phyloP scores from a whole-genome alignment of 805 yeast species.

The Lipomyces lipofer region DNA sequence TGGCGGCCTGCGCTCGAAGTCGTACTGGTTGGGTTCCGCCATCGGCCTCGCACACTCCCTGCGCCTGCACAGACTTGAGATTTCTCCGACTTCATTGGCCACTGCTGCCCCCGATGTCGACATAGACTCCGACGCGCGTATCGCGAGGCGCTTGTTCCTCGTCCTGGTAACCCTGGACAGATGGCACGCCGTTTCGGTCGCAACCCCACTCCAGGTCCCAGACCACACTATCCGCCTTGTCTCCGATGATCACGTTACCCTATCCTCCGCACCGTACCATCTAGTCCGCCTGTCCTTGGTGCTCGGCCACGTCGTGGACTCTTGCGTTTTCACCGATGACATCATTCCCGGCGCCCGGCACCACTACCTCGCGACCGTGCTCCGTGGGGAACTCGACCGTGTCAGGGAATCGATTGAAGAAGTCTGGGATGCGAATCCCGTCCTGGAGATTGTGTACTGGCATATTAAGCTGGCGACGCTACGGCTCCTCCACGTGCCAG shows the following conservation, averaged over 20 bases:
- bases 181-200: slow-evolving; percentile 33
- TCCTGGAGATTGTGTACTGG: slow-evolving; percentile 29
- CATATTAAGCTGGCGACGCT: slow-evolving; percentile 28
- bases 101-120: slow-evolving; percentile 20
- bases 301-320: slow-evolving; percentile 31
- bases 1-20: slow-evolving; percentile 6
- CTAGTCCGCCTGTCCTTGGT: slow-evolving; percentile 31
- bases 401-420: slow-evolving; percentile 33
- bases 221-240: slow-evolving; percentile 30
- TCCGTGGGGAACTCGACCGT: slow-evolving; percentile 32
- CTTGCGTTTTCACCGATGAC: slow-evolving; percentile 21
- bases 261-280: slow-evolving; percentile 24
- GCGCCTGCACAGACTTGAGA: slow-evolving; percentile 30
- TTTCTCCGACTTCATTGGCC: slow-evolving; percentile 17
- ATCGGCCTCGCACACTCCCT: slow-evolving; percentile 36
- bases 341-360: slow-evolving; percentile 2
- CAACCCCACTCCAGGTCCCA: slow-evolving; percentile 34
- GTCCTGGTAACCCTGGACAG: slow-evolving; percentile 37
- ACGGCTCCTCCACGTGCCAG: slow-evolving; percentile 23
- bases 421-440: slow-evolving; percentile 28
- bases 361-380: slow-evolving; percentile 16
- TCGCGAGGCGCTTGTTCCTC: slow-evolving; percentile 35
- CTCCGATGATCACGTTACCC: slow-evolving; percentile 23
- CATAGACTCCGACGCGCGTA: slow-evolving; percentile 28
- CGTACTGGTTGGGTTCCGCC: slow-evolving; percentile 42